Percentiles rank a stretch among this genome's conserved stretches.
These are phyloP conservation scores for Cercophora newfieldiana DNA, from an alignment of 495 filamentous ascomycete species.

Conservation along the genomic window DNA sequence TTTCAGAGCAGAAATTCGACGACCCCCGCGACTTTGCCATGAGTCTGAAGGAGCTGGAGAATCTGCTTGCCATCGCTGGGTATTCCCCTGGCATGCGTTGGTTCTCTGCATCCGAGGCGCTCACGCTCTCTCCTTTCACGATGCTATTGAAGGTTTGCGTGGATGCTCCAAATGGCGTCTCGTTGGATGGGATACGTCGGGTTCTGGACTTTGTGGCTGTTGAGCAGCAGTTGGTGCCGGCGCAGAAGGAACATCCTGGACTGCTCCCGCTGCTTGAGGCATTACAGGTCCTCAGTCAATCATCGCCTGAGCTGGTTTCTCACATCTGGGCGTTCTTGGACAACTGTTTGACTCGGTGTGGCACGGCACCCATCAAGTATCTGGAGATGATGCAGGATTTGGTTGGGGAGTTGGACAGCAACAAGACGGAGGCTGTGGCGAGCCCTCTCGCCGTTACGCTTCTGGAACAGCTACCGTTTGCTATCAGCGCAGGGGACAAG, in stretches of 20 bases:
- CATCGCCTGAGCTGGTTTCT: constrained; percentile 11
- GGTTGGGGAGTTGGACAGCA: constrained; percentile 28
- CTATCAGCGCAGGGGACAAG: constrained; percentile 50
- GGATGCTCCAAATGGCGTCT: constrained; percentile 43
- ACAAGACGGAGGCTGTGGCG: constrained; percentile 7
- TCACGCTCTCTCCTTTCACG: constrained; percentile 63
- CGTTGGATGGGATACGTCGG: constrained; percentile 43
- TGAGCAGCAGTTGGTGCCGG: constrained; percentile 52
- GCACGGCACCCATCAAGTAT: constrained; percentile 74
- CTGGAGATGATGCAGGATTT: constrained; percentile 52
- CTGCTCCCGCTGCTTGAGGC: constrained; percentile 56
- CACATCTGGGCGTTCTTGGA: constrained; percentile 68
- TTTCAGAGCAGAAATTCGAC: constrained; percentile 43
- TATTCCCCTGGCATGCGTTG: constrained; percentile 79
- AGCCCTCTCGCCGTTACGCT: constrained; percentile 63
- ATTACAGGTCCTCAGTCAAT: constrained; percentile 34
- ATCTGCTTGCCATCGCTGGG: constrained; percentile 72
- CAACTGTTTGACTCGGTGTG: constrained; percentile 70
- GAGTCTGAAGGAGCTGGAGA: constrained; percentile 67
- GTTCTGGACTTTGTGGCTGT: constrained; percentile 51
- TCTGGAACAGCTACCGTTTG: constrained; percentile 75
- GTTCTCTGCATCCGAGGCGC: constrained; percentile 58
- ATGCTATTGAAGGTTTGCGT: constrained; percentile 57
- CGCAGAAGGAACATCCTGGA: constrained; percentile 40
- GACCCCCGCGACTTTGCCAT: constrained; percentile 52